phyloP scores from a whole-genome alignment of 108 stramenopile genomes.

The Cafeteria roenbergensis region DNA sequence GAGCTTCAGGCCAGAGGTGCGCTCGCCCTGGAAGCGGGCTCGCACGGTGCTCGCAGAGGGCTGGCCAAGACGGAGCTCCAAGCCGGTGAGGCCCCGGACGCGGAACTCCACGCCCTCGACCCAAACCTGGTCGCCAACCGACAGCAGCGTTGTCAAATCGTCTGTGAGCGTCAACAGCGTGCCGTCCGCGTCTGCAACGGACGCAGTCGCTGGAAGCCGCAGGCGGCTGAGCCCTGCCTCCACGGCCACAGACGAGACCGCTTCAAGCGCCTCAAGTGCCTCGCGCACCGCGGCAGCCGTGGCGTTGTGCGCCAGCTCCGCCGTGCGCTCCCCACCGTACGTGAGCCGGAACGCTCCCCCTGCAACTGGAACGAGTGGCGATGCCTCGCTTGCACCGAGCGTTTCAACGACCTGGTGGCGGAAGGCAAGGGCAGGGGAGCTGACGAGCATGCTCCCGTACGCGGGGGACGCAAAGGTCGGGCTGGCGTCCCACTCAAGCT shows the following conservation, averaged over 20 bases:
- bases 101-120: background rate
- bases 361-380: background rate
- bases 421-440: background rate
- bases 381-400: background rate
- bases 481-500: slow-evolving; percentile 6
- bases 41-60: too few relatives aligned
- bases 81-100: background rate
- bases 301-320: slow-evolving; percentile 30
- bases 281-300: slow-evolving; percentile 30
- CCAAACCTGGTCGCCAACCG: background rate
- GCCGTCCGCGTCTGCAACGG: background rate
- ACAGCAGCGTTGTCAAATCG: background rate
- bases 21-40: too few relatives aligned
- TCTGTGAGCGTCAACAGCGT: background rate
- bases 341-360: slow-evolving; percentile 47
- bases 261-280: slow-evolving; percentile 37
- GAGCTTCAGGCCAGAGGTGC: too few relatives aligned
- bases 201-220: background rate
- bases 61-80: too few relatives aligned
- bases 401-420: background rate
- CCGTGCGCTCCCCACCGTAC: slow-evolving; percentile 38
- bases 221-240: background rate
- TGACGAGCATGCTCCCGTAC: background rate
- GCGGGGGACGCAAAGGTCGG: slow-evolving; percentile 4
- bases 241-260: slow-evolving; percentile 20